phyloP scores from a whole-genome alignment of 768 basidiomycete genomes.

The Lentinula sp. region DNA sequence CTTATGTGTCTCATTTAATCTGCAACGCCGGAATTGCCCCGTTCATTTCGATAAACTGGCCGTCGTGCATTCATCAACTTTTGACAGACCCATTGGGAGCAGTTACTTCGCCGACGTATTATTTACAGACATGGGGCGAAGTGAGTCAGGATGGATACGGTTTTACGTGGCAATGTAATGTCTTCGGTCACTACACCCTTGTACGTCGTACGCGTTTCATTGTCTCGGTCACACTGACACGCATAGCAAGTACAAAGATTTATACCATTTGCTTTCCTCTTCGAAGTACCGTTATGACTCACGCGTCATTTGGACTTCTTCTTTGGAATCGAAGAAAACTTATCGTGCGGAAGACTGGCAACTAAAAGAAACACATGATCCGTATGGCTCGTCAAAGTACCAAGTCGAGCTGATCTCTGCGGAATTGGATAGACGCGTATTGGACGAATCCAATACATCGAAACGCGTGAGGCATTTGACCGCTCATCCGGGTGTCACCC shows the following conservation, averaged over 20 bases:
- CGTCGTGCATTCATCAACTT: slow-evolving; percentile 39
- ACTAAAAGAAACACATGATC: slow-evolving; percentile 47
- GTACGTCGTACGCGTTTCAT: slow-evolving; percentile 34
- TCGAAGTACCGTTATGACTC: slow-evolving; percentile 36
- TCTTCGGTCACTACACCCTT: slow-evolving; percentile 76
- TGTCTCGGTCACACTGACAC: neutral
- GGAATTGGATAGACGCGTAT: slow-evolving; percentile 43
- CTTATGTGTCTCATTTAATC: slow-evolving; percentile 76
- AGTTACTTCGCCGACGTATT: slow-evolving; percentile 50
- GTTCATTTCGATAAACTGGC: slow-evolving; percentile 51
- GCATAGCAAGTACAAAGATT: slow-evolving; percentile 7
- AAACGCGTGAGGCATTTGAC: slow-evolving; percentile 49
- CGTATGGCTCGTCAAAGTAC: slow-evolving; percentile 73
- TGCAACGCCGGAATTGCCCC: slow-evolving; percentile 73
- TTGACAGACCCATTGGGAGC: slow-evolving; percentile 34
- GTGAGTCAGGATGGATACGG: slow-evolving; percentile 66
- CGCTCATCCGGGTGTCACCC: slow-evolving; percentile 65
- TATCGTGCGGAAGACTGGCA: slow-evolving; percentile 73
- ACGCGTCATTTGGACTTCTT: slow-evolving; percentile 78
- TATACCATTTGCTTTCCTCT: slow-evolving; percentile 47
- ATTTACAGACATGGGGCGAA: slow-evolving; percentile 53
- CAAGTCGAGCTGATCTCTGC: slow-evolving; percentile 66
- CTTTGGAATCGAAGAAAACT: slow-evolving; percentile 49
- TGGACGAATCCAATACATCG: slow-evolving; percentile 12
- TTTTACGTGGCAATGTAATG: slow-evolving; percentile 80